Conservation (phyloP, 2,329 filamentous ascomycete genomes). For the Sporothrix pseudoabietina region DNA sequence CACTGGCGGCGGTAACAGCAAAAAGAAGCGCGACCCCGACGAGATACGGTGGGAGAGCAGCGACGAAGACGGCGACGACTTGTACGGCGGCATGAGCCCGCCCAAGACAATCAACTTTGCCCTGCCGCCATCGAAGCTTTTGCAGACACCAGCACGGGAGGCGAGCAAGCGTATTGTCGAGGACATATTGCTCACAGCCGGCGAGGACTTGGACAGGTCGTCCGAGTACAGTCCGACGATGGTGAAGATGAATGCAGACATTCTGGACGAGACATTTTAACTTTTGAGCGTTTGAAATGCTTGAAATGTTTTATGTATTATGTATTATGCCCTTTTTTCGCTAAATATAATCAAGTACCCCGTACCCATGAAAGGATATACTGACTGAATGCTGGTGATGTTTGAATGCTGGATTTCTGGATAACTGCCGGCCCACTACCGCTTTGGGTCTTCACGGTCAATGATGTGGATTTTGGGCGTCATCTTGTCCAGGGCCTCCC, state of each 20-base stretch:
- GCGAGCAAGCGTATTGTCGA: slow-evolving; percentile 81
- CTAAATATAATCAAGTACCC: not conserved
- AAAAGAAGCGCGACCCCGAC: slow-evolving; percentile 45
- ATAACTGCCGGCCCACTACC: not conserved
- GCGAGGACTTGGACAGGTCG: slow-evolving; percentile 60
- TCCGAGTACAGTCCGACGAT: slow-evolving; percentile 65
- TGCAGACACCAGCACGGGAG: slow-evolving; percentile 81
- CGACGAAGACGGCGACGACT: slow-evolving; percentile 63
- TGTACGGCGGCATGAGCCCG: slow-evolving; percentile 76
- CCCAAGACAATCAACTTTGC: slow-evolving; percentile 93
- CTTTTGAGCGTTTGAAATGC: not conserved
- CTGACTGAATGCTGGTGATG: not conserved
- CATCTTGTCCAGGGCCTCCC: slow-evolving; percentile 62
- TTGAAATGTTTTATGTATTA: not conserved
- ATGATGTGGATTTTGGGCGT: slow-evolving; percentile 65
- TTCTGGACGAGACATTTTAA: slow-evolving; percentile 62
- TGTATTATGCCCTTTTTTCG: not conserved
- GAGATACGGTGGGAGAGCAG: slow-evolving; percentile 76
- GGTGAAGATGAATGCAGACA: slow-evolving; percentile 65
- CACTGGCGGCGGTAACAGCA: slow-evolving; percentile 34
- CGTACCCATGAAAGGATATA: not conserved
- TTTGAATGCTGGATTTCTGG: slow-evolving; percentile 33
- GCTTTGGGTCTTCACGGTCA: slow-evolving; percentile 47
- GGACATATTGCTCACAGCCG: slow-evolving; percentile 75
- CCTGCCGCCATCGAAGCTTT: slow-evolving; percentile 71